Evolutionary conservation across 495 filamentous ascomycete genomes (phyloP).

Genomic region (Penicillium coffeae): DNA sequence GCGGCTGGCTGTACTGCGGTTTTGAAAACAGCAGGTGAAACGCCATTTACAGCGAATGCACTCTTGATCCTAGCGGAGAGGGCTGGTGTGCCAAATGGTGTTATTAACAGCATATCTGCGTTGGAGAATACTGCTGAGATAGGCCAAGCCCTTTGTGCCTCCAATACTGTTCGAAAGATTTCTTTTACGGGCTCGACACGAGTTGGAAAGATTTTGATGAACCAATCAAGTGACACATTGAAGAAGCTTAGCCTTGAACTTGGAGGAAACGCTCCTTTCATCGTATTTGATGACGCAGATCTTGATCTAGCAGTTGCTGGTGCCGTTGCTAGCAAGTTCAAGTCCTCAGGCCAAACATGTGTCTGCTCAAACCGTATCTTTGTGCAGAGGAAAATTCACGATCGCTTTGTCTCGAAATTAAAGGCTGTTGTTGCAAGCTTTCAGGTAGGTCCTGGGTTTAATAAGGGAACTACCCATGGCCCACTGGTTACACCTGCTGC

Average conservation of each 20-base stretch:
- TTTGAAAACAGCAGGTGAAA: conserved; percentile 47
- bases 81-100: conserved; percentile 47
- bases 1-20: conserved; percentile 53
- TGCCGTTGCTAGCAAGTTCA: conserved; percentile 2
- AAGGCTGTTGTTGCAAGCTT: conserved; percentile 35
- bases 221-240: conserved; percentile 35
- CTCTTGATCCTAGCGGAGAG: conserved; percentile 44
- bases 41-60: conserved; percentile 46
- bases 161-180: conserved; percentile 40
- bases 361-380: conserved; percentile 7
- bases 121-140: conserved; percentile 44
- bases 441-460: conserved; percentile 66
- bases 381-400: not conserved
- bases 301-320: conserved; percentile 31
- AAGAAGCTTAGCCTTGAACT: conserved; percentile 52
- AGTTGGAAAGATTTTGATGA: conserved; percentile 49
- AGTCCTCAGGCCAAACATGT: conserved; percentile 5
- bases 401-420: conserved; percentile 57
- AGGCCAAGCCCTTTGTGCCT: conserved; percentile 37
- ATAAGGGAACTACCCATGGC: conserved; percentile 60
- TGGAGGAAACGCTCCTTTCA: conserved; percentile 52
- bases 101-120: conserved; percentile 47
- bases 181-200: conserved; percentile 51
- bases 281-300: conserved; percentile 52
- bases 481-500: conserved; percentile 69